Evolutionary conservation across 129 eudicot species (phyloP), one percentile per base, ranked within the genome.

Genomic region (Heracleum sosnowskyi): DNA sequence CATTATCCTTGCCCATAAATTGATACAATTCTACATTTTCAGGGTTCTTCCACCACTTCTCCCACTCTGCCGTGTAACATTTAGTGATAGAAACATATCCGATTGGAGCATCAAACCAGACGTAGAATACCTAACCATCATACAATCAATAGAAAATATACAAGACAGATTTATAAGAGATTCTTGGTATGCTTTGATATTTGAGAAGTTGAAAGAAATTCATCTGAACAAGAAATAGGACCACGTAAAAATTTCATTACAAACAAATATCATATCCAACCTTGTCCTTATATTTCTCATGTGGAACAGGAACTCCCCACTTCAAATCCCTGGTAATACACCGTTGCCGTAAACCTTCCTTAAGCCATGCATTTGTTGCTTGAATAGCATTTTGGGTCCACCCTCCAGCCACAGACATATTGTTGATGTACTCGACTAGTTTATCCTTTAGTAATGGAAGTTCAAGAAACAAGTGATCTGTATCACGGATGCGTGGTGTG

Each of bases 221-320:
- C 40, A 22, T 34, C 22, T 15, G 41, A 26, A 51, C 13, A 22
- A 13, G 4, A 37, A 35, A 41, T 6, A 60, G 24, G 16, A 53
- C 11, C 8, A 57, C 16, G 45, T 41, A 74, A 69, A 41, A 73
- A 69, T 33, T 22, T 75, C 20, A 44, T 26, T 29, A 35, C 24
- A 42, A 49, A 26, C 24, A 33, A 51, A 34, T 15, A 7, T 77
- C 40, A 74, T 75, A 35, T 62, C 79, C 51, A 81, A 92, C 99
- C 97, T 96, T 96, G 64, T 96, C 97, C 82, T 82, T 87, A 31
- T 78, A 96, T 75, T 83, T 85, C 80, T 96, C 97, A 82, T 83
- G 97, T 55, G 98, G 98, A 28, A 94, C 98, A 76, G 97, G 96
- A 55, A 94, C 98, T n/a, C 98, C 98, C 98, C 99, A 96, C 78